Base-by-base conservation (phyloP, 371 early-diverging fungal species). In the Apophysomyces ossiformis region DNA sequence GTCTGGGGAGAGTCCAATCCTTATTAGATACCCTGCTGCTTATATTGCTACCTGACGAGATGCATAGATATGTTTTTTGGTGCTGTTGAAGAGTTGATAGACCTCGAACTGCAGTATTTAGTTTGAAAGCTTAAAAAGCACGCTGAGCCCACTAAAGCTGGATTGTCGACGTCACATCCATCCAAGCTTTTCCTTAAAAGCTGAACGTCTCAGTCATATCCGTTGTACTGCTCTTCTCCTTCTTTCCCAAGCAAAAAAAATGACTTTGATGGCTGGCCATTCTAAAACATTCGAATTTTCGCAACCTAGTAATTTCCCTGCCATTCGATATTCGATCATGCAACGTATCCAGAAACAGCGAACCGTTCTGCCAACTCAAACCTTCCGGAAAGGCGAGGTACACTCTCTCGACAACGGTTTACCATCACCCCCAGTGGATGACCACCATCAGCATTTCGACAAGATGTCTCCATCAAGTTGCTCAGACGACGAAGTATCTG, bases 341-440 rank as follows among this genome's bases (percentile, higher is more conserved):
- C 76, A 69, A 57, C 73, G 75, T 57, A 66, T 79, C 26, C 70
- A 59, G 69, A 71, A 69, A 37, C 69, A 73, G 61, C 71, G 79
- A 32, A 62, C 69, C 35, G 70, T 64, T 26, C 54, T 64, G 58
- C 57, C 36, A 58, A 56, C 43, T 18, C 56, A 16, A 43, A 38
- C 16, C 16, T 58, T 39, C 63, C 41, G 32, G 21, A 63, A 37
- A 63, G 66, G 45, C 37, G 18, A 21, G 32, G 60, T 37, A 43
- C 69, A 36, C 60, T 67, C 57, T 65, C 59, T 69, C 60, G 77
- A 77, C 56, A 78, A 75, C 16, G 79, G 79, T 0, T 54, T 79
- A 26, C 79, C 79, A 39, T 79, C 79, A 36, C 79, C 79, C 60
- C 79, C 79, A 32, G 70, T 74, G 37, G 79, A 79, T 50, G 54